Percentiles rank a stretch among this genome's conserved stretches.
Evolutionary conservation across 768 basidiomycete species (phyloP).

Genomic region (Phaeotremella fagi): DNA sequence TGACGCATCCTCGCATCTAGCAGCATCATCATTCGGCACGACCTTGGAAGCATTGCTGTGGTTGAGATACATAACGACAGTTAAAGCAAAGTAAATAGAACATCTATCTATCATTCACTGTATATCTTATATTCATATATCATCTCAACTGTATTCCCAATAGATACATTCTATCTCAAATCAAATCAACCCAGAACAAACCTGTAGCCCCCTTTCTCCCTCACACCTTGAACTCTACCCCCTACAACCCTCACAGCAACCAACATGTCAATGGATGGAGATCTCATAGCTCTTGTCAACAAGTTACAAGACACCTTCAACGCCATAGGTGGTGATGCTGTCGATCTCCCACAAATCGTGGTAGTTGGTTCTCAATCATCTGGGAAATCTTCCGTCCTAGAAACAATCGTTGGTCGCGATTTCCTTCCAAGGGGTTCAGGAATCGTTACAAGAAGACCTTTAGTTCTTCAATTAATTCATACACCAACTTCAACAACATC

Average conservation of each 20-base stretch:
- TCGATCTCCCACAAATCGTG: constrained; percentile 52
- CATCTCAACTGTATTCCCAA: too few relatives aligned
- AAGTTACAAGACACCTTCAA: constrained; percentile 64
- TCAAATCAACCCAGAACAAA: too few relatives aligned
- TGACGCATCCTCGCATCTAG: too few relatives aligned
- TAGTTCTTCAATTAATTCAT: constrained; percentile 92
- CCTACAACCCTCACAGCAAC: not conserved
- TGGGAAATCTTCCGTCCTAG: constrained; percentile 77
- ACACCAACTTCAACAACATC: constrained; percentile 56
- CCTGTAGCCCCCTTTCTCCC: not conserved
- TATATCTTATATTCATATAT: too few relatives aligned
- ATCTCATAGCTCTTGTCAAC: constrained; percentile 91
- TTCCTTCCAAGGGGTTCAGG: constrained; percentile 64
- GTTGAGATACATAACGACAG: too few relatives aligned
- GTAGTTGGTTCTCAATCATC: constrained; percentile 89
- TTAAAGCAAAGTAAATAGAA: too few relatives aligned
- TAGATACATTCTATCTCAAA: too few relatives aligned
- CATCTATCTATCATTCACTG: too few relatives aligned
- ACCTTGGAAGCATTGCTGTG: too few relatives aligned
- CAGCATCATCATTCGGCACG: too few relatives aligned
- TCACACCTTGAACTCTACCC: not conserved
- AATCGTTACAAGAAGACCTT: constrained; percentile 92
- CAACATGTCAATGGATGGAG: constrained; percentile 70
- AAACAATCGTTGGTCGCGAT: constrained; percentile 87
- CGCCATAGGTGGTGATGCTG: constrained; percentile 50